Conservation (phyloP, 1,284 basidiomycete species). For the Moesziomyces parantarcticus region DNA sequence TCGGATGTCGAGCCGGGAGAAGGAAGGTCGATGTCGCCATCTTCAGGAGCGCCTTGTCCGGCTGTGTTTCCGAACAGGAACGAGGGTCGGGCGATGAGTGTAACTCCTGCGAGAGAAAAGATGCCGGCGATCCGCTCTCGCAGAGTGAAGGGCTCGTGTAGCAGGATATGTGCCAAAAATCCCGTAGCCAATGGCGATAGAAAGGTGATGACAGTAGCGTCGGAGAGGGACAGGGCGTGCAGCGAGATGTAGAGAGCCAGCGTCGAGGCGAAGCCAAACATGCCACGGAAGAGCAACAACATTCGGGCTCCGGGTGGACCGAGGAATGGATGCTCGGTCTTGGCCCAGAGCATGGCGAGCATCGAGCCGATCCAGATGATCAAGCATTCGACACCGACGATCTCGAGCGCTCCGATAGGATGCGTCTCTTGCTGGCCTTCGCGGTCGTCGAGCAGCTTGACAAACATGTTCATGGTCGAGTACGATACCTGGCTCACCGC, state of each 20-base stretch:
- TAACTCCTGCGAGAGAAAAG: constrained; percentile 74
- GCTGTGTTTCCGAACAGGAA: constrained; percentile 37
- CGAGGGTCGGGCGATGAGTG: constrained; percentile 71
- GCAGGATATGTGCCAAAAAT: constrained; percentile 75
- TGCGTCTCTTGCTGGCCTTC: constrained; percentile 14
- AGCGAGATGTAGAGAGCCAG: constrained; percentile 76
- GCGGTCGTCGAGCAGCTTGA: constrained; percentile 72
- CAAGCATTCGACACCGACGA: constrained; percentile 73
- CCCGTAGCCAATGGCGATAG: constrained; percentile 78
- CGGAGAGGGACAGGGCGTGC: constrained; percentile 77
- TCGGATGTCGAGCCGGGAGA: constrained; percentile 18
- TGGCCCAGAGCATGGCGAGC: constrained; percentile 64
- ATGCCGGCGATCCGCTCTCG: constrained; percentile 77
- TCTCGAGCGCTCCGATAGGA: constrained; percentile 64
- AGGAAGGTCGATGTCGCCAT: constrained; percentile 29
- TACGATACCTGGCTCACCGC: constrained; percentile 51
- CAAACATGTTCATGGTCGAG: constrained; percentile 72
- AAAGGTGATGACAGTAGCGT: constrained; percentile 81
- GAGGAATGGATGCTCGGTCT: constrained; percentile 75
- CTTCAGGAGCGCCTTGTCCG: constrained; percentile 35
- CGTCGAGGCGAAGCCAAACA: constrained; percentile 75
- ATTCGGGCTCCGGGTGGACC: constrained; percentile 77
- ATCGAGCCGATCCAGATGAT: constrained; percentile 67
- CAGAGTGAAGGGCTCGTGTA: constrained; percentile 76
- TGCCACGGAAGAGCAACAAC: constrained; percentile 74